Evolutionary conservation across 768 basidiomycete species (phyloP), one percentile per base, ranked within the genome.

Genomic region (Termitomyces sp.): DNA sequence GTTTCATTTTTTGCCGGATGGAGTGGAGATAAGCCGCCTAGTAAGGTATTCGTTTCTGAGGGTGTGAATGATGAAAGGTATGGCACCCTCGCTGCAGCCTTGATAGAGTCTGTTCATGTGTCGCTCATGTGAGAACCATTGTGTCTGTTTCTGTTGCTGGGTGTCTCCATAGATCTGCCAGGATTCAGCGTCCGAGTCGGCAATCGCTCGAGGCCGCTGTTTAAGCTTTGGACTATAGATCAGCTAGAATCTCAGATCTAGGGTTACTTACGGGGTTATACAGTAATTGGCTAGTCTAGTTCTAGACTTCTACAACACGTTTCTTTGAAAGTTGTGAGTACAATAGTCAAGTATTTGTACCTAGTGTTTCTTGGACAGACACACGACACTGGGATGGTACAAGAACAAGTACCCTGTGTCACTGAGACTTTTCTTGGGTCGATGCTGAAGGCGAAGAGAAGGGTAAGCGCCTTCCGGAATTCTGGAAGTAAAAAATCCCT

Each of bases 151-250:
- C 34, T 14, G 14, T 21, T 19, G 26, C 45, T 34, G 11, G 9
- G 24, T n/a, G 17, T 26, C 14, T 2, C 22, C 5, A 9, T 24
- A 21, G 44, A 46, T 54, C 12, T 46, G 19, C 41, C 44, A 40
- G 15, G 37, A n/a, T 48, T 3, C 12, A 34, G 12, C 10, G 30
- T 34, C 34, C 34, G 34, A 34, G 34, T 55, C 42, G 49, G 44
- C 28, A 38, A 38, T 26, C 21, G 55, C 40, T 45, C 37, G 22
- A 51, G 50, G 45, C 49, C 37, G 50, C 38, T 56, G 5, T 6
- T 56, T 56, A 56, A 51, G 44, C 55, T 56, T 56, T 51, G 49
- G 38, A 19, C 45, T 17, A n/a, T 51, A 21, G 50, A 56, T 51
- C 44, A 51, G 28, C 38, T 12, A 51, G 30, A 28, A 55, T 55